Percentiles rank a stretch among this genome's conserved stretches.
Evolutionary conservation across 352 stramenopile genomes (phyloP).

Genomic region (Phytophthora constricta): DNA sequence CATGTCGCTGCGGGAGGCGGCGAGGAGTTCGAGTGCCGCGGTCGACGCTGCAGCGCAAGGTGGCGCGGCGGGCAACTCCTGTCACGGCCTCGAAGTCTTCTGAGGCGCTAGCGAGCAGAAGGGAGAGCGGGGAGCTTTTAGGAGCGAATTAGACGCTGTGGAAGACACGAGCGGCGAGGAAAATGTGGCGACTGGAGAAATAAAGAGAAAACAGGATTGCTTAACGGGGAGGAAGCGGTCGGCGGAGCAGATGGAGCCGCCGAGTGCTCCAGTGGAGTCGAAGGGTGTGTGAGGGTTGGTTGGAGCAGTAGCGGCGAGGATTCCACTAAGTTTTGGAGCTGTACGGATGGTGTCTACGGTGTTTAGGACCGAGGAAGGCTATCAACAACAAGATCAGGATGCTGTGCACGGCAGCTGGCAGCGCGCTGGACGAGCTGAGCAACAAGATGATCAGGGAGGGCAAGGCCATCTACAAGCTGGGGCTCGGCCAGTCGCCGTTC

Average conservation of each 20-base stretch:
- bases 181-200: background rate
- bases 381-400: conserved; percentile 91
- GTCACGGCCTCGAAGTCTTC: conserved; percentile 16
- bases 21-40: conserved; percentile 70
- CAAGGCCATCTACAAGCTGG: conserved; percentile 87
- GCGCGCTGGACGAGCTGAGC: conserved; percentile 84
- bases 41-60: conserved; percentile 81
- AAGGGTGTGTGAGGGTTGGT: background rate
- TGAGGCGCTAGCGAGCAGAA: background rate
- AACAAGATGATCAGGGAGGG: conserved; percentile 86
- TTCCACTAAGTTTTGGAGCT: too few species aligned
- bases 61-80: conserved; percentile 28
- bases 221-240: conserved; percentile 52
- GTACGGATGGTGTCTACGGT: background rate
- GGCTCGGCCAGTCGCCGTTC: conserved; percentile 86
- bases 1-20: conserved; percentile 78
- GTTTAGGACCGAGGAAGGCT: conserved; percentile 71
- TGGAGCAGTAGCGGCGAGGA: background rate
- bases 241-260: conserved; percentile 46
- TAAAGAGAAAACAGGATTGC: background rate
- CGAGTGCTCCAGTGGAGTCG: background rate
- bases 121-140: background rate
- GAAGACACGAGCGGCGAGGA: conserved; percentile 35
- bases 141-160: conserved; percentile 13
- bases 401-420: conserved; percentile 80